A percentile compares a stretch with the other conserved stretches of the same genome.
Conservation (phyloP, 805 yeast genomes). For the Wickerhamiella qilinensis region DNA sequence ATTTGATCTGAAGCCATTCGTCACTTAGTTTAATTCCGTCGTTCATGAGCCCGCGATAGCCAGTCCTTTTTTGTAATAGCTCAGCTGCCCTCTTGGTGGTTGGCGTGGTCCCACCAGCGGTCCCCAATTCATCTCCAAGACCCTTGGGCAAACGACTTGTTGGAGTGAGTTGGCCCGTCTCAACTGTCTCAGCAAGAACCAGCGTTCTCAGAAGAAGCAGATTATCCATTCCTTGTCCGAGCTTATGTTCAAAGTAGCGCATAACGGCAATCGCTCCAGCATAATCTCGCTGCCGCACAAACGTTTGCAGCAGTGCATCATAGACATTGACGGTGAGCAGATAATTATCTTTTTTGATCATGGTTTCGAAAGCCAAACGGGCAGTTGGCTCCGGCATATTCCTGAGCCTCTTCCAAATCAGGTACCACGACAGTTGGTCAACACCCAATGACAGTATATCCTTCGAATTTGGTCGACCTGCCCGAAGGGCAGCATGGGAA, state of each 20-base stretch:
- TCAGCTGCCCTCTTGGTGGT: too few species aligned
- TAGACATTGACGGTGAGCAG: constrained; percentile 1
- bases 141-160: too few species aligned
- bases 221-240: background rate
- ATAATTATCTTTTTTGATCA: constrained; percentile 1
- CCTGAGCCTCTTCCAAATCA: constrained; percentile 6
- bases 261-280: constrained; percentile 5
- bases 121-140: too few species aligned
- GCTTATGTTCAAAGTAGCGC: background rate
- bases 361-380: constrained; percentile 1
- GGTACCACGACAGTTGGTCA: constrained; percentile 7
- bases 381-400: background rate
- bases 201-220: background rate
- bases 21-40: too few species aligned
- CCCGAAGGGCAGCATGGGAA: constrained; percentile 2
- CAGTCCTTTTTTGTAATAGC: too few species aligned
- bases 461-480: background rate
- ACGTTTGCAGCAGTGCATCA: constrained; percentile 5
- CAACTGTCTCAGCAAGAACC: background rate
- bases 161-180: too few species aligned
- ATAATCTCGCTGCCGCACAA: constrained; percentile 2
- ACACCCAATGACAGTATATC: constrained; percentile 3
- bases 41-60: too few species aligned
- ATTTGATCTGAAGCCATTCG: too few species aligned
- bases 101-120: too few species aligned